Base-by-base conservation (phyloP, 1,284 basidiomycete genomes). In the Ganoderma lucidum region DNA sequence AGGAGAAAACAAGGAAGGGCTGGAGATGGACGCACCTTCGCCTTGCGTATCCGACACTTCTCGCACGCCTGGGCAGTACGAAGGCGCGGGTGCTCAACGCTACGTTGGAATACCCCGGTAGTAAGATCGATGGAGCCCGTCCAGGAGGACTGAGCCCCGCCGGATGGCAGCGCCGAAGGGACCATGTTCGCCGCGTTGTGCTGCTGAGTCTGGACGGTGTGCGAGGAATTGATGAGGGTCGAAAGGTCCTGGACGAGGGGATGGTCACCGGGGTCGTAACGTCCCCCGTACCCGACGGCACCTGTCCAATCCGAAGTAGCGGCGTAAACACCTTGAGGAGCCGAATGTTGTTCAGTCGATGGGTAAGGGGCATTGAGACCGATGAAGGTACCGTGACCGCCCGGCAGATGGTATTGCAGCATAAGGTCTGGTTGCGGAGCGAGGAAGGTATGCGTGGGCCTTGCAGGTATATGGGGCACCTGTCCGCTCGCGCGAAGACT, bases 51-150 rank as follows among this genome's bases (percentile, higher is more conserved):
- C n/a, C 83, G 78, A 70, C 83, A 84, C 73, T 81, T 82, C 75
- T 84, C 82, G 71, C 83, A 84, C 2, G 83, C 83, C 68, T 84
- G 83, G 0, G 79, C 80, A 6, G 82, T 84, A 30, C 81, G 76
- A 48, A 90, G 78, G 2, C 89, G 84, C 1, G 87, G 86, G 64
- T 89, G 88, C 73, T 90, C 88, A 1, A 86, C 83, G 2, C 86
- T 85, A 8, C 83, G 84, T 76, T 89, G 88, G 75, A 89, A 90
- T 53, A 89, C 84, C 17, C 87, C 88, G 0, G 89, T 90, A 6
- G 81, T 71, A 2, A 86, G 86, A 74, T 91, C 88, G 28, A 90
- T 81, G 0, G 87, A 87, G 41, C 89, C 89, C 0, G 84, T 79
- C 70, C 83, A 80, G 6, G 74, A 70, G 2, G 75, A 72, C 30